Conservation (phyloP, 148 eudicot species). For the Rhododendron simsii region DNA sequence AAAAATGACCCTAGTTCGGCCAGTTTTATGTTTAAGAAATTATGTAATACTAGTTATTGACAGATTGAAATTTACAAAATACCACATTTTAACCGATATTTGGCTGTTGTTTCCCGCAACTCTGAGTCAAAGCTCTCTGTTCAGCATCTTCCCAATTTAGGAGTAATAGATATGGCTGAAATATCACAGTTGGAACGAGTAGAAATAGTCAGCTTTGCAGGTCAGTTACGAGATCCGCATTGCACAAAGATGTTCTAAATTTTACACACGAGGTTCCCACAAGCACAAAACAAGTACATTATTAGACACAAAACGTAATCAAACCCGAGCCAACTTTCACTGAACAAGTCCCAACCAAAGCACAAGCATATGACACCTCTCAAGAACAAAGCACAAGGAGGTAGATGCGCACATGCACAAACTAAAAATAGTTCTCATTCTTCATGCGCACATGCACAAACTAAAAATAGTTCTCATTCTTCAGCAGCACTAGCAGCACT, state of each 20-base stretch:
- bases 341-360: neutral
- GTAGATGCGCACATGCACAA: neutral
- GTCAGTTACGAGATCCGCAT: neutral
- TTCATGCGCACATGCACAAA: conserved; percentile 24
- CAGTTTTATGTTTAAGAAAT: too few relatives aligned
- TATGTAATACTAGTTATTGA: too few relatives aligned
- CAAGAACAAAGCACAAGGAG: neutral
- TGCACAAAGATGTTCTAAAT: neutral
- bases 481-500: conserved; percentile 98
- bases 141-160: neutral
- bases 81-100: too few relatives aligned
- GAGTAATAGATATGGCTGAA: neutral
- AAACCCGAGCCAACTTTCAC: neutral
- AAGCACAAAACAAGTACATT: neutral
- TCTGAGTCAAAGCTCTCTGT: neutral
- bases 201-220: neutral
- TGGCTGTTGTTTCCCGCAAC: neutral
- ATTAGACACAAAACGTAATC: neutral
- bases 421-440: conserved; percentile 39
- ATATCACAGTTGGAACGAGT: neutral
- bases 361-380: neutral
- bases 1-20: too few relatives aligned
- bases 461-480: conserved; percentile 42
- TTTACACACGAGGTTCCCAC: neutral
- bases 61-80: too few relatives aligned